A percentile compares a stretch with the other conserved stretches of the same genome.
Conservation (phyloP, 2,329 filamentous ascomycete genomes). For the Aspergillus fructus region DNA sequence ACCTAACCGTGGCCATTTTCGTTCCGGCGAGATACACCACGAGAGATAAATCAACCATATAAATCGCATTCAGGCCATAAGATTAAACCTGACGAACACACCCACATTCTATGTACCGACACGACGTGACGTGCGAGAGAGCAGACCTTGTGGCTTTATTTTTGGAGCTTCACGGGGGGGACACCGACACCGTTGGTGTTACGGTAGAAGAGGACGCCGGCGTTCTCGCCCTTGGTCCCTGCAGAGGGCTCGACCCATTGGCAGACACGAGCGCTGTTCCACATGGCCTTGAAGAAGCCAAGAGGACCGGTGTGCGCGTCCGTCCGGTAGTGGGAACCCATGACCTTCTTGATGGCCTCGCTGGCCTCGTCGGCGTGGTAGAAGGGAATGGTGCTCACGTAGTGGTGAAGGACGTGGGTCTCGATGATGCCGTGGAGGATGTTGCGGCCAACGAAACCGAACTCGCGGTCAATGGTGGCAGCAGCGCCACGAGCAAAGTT, state of each 20-base stretch:
- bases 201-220: constrained; percentile 89
- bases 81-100: constrained; percentile 9
- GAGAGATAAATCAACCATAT: constrained; percentile 8
- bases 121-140: background rate
- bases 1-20: constrained; percentile 22
- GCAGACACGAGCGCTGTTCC: constrained; percentile 78
- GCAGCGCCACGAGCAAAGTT: constrained; percentile 91
- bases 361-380: constrained; percentile 94
- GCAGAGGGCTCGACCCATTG: constrained; percentile 96
- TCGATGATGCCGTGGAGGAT: constrained; percentile 95
- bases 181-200: constrained; percentile 86
- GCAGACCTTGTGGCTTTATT: constrained; percentile 22
- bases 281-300: constrained; percentile 84
- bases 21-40: constrained; percentile 26
- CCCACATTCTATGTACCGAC: constrained; percentile 18
- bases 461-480: constrained; percentile 94
- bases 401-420: constrained; percentile 97
- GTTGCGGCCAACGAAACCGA: constrained; percentile 89
- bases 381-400: constrained; percentile 92
- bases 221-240: constrained; percentile 74
- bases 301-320: constrained; percentile 72
- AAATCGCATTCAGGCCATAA: constrained; percentile 3
- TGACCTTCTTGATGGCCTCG: constrained; percentile 90
- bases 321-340: constrained; percentile 92
- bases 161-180: constrained; percentile 47